Percentiles rank a stretch among this genome's conserved stretches.
These are phyloP conservation scores for Chlorella vulgaris DNA, from an alignment of 139 green algal species.

Conservation along the genomic window DNA sequence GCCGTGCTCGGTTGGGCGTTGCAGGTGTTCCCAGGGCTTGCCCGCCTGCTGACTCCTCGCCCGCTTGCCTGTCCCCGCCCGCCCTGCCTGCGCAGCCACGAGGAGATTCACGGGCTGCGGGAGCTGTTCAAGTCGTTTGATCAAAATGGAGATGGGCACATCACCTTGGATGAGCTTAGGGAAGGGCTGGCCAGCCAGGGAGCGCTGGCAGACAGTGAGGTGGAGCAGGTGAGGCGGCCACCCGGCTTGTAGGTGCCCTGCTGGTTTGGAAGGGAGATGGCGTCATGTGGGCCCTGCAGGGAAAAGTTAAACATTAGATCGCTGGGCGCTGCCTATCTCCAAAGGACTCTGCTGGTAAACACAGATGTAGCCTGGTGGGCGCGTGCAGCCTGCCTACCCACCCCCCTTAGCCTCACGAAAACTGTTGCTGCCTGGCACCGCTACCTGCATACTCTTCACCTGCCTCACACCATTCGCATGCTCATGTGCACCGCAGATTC, in stretches of 20 bases:
- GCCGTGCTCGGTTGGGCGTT: background rate
- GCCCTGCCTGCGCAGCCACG: background rate
- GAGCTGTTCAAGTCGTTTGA: conserved; percentile 75
- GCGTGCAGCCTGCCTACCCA: too few species aligned
- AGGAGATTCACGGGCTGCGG: conserved; percentile 57
- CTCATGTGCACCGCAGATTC: conserved; percentile 1
- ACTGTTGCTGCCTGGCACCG: too few species aligned
- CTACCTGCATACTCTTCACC: background rate
- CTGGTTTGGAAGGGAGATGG: too few species aligned
- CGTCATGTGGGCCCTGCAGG: too few species aligned
- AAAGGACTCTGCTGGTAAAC: too few species aligned
- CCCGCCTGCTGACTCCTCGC: background rate
- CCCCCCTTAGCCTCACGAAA: too few species aligned
- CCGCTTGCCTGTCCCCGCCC: background rate
- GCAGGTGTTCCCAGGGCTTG: background rate
- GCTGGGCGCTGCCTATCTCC: too few species aligned
- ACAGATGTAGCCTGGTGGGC: too few species aligned
- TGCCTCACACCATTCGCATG: background rate
- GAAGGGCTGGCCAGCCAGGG: conserved; percentile 12
- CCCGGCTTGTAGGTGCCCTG: background rate
- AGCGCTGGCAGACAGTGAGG: background rate
- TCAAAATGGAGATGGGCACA: conserved; percentile 31
- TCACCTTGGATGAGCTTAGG: conserved; percentile 34
- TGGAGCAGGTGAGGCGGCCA: conserved; percentile 1
- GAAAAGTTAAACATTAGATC: too few species aligned